phyloP scores from a whole-genome alignment of 1,284 basidiomycete genomes.

The Trichosporon ovoides region DNA sequence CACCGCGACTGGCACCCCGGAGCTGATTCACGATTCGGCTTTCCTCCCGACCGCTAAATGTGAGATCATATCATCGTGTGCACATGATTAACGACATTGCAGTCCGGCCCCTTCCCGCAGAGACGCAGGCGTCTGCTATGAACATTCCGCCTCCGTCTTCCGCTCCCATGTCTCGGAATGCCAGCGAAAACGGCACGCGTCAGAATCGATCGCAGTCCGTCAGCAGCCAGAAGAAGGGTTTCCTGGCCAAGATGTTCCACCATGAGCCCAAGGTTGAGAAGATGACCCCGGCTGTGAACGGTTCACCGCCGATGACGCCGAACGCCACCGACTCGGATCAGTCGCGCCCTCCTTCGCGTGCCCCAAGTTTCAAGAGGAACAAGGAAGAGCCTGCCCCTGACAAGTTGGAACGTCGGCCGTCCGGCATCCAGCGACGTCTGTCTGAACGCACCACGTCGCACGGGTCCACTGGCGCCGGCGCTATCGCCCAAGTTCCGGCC shows the following conservation, averaged over 20 bases:
- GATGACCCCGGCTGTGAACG: slow-evolving; percentile 24
- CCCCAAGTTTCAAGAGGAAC: slow-evolving; percentile 27
- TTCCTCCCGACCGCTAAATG: slow-evolving; percentile 38
- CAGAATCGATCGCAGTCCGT: slow-evolving; percentile 18
- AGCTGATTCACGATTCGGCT: slow-evolving; percentile 23
- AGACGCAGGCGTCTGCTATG: slow-evolving; percentile 26
- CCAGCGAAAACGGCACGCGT: slow-evolving; percentile 26
- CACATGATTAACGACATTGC: neutral
- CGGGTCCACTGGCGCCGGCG: slow-evolving; percentile 20
- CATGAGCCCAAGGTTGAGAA: slow-evolving; percentile 34
- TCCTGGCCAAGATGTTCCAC: slow-evolving; percentile 49
- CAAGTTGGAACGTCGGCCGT: slow-evolving; percentile 7
- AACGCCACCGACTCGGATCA: slow-evolving; percentile 33
- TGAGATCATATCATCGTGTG: slow-evolving; percentile 12
- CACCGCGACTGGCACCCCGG: slow-evolving; percentile 13
- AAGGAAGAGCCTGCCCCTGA: slow-evolving; percentile 19
- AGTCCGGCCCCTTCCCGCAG: slow-evolving; percentile 42
- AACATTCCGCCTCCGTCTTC: slow-evolving; percentile 37
- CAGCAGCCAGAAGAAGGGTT: slow-evolving; percentile 43
- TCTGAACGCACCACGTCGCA: slow-evolving; percentile 30
- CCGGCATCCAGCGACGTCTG: slow-evolving; percentile 20
- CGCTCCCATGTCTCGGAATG: slow-evolving; percentile 37
- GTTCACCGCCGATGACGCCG: slow-evolving; percentile 39
- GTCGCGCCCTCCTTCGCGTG: slow-evolving; percentile 36
- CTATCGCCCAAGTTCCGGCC: slow-evolving; percentile 1